Percentiles rank a stretch among this genome's conserved stretches.
phyloP scores from a whole-genome alignment of 495 filamentous ascomycete genomes.

The Tuber brumale region DNA sequence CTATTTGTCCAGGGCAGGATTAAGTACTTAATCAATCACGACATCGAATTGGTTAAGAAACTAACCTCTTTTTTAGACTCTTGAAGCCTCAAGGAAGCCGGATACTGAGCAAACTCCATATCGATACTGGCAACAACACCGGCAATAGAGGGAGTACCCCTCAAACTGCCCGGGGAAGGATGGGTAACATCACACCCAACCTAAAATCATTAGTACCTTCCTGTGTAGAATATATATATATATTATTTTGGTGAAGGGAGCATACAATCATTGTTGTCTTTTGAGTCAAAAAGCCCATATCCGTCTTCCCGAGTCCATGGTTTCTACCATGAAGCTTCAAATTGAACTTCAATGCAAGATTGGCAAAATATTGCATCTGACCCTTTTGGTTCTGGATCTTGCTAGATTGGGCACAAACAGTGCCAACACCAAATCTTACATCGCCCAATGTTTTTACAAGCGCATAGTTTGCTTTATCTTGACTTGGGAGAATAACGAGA shows the following conservation, averaged over 20 bases:
- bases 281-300: constrained; percentile 55
- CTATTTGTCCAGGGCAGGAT: constrained; percentile 37
- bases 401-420: constrained; percentile 33
- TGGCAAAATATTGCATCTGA: constrained; percentile 37
- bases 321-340: constrained; percentile 77
- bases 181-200: constrained; percentile 86
- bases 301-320: constrained; percentile 51
- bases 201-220: constrained; percentile 15
- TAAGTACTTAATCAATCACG: neutral
- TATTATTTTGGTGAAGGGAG: neutral
- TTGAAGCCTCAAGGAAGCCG: constrained; percentile 57
- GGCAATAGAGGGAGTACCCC: constrained; percentile 62
- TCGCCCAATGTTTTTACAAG: constrained; percentile 38
- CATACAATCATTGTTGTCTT: constrained; percentile 64
- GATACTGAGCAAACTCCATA: constrained; percentile 59
- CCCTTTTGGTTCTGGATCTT: constrained; percentile 33
- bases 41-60: neutral
- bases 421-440: constrained; percentile 35
- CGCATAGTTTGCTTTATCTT: constrained; percentile 38
- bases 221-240: neutral
- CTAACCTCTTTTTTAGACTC: constrained; percentile 46
- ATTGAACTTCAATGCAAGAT: constrained; percentile 54
- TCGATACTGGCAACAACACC: constrained; percentile 69
- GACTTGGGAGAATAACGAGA: constrained; percentile 28
- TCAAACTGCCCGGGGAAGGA: constrained; percentile 62